A percentile compares a stretch with the other conserved stretches of the same genome.
Conservation (phyloP, 2,329 filamentous ascomycete genomes). For the Capronia coronata region DNA sequence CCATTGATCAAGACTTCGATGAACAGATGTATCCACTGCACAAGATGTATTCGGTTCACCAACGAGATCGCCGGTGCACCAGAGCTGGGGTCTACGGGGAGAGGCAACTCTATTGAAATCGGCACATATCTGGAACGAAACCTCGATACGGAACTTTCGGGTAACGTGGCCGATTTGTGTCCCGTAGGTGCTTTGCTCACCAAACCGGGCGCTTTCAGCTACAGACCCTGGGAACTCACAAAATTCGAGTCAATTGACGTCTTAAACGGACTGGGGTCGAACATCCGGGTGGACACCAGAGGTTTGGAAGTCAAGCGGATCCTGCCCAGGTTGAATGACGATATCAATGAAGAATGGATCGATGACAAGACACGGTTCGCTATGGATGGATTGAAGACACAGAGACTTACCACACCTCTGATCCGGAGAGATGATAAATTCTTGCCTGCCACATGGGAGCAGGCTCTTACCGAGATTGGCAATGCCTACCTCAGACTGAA, state of each 20-base stretch:
- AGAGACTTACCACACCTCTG: conserved; percentile 86
- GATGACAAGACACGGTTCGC: conserved; percentile 97
- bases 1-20: conserved; percentile 98
- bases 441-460: conserved; percentile 88
- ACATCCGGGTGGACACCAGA: conserved; percentile 87
- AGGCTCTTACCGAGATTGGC: conserved; percentile 81
- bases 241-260: conserved; percentile 95
- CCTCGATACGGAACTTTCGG: conserved; percentile 88
- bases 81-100: conserved; percentile 86
- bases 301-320: conserved; percentile 96
- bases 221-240: conserved; percentile 93
- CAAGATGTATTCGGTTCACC: conserved; percentile 91
- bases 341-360: conserved; percentile 99
- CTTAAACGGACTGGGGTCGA: conserved; percentile 83
- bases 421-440: conserved; percentile 86
- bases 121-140: conserved; percentile 95
- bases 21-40: conserved; percentile 99
- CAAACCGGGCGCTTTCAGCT: conserved; percentile 96
- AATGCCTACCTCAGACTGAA: conserved; percentile 71
- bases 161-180: conserved; percentile 96
- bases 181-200: conserved; percentile 93
- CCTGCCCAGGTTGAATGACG: conserved; percentile 86
- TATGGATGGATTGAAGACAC: conserved; percentile 92
- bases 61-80: conserved; percentile 95
- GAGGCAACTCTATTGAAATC: conserved; percentile 96